phyloP scores from a whole-genome alignment of 2,329 filamentous ascomycete genomes.

The Bipolaris victoriae region DNA sequence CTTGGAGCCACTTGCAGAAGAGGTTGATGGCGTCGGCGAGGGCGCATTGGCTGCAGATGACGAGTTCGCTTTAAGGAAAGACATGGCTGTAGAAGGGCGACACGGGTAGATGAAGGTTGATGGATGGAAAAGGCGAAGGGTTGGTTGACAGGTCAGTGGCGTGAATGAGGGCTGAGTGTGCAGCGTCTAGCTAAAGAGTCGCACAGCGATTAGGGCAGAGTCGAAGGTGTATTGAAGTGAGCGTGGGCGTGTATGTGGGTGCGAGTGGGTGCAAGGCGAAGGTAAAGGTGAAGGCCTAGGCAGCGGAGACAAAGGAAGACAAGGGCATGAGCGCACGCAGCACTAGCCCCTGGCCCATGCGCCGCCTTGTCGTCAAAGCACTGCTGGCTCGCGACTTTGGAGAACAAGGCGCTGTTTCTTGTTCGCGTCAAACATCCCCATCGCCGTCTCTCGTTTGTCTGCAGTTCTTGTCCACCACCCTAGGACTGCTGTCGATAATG shows the following conservation, averaged over 20 bases:
- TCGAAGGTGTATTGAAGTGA: constrained; percentile 3
- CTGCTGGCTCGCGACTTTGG: constrained; percentile 28
- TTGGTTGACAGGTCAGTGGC: neutral
- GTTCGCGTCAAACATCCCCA: constrained; percentile 21
- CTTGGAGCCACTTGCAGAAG: constrained; percentile 52
- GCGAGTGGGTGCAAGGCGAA: neutral
- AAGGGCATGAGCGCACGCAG: constrained; percentile 25
- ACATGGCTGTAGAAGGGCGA: constrained; percentile 34
- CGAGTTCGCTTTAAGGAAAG: constrained; percentile 42
- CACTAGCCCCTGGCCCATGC: constrained; percentile 22
- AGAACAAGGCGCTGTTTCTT: constrained; percentile 17
- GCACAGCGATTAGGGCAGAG: constrained; percentile 25
- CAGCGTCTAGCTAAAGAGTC: constrained; percentile 45
- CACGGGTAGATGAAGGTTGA: neutral
- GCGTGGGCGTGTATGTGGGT: neutral
- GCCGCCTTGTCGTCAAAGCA: constrained; percentile 26
- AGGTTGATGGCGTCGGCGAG: constrained; percentile 63
- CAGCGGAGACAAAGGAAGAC: constrained; percentile 11
- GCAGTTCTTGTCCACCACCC: constrained; percentile 17
- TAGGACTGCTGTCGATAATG: constrained; percentile 24
- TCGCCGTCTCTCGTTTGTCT: constrained; percentile 33
- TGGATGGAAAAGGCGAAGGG: neutral
- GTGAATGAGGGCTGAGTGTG: constrained; percentile 18
- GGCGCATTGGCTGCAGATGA: constrained; percentile 57
- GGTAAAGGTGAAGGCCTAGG: constrained; percentile 2